A percentile compares a stretch with the other conserved stretches of the same genome.
These are phyloP conservation scores for Chimonanthus praecox DNA, from an alignment of 164 flowering plant species.

Conservation along the genomic window DNA sequence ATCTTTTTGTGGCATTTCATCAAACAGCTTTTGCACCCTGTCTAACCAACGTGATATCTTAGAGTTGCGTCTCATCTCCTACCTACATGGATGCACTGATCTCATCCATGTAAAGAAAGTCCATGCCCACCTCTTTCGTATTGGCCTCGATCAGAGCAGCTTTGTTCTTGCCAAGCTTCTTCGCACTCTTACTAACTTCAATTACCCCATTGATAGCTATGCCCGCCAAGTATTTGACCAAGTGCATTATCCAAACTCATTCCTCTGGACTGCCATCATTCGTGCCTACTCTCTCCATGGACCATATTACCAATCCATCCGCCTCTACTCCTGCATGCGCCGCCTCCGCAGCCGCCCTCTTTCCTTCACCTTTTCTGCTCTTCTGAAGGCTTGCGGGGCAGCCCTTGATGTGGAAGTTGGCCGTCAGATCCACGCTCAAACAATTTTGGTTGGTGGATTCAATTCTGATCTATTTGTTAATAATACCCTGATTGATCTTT, in stretches of 20 bases:
- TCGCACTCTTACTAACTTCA: conserved; percentile 18
- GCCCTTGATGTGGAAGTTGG: conserved; percentile 8
- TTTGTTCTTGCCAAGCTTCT: conserved; percentile 22
- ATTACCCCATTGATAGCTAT: conserved; percentile 12
- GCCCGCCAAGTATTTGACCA: conserved; percentile 20
- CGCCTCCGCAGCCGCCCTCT: conserved; percentile 7
- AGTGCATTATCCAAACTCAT: conserved; percentile 21
- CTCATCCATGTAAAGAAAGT: conserved; percentile 20
- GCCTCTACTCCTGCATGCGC: conserved; percentile 18
- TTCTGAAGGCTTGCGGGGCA: conserved; percentile 22
- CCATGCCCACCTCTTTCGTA: conserved; percentile 20
- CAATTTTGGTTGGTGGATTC: conserved; percentile 21
- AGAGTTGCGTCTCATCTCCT: conserved; percentile 15
- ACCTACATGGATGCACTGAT: conserved; percentile 11
- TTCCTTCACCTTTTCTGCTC: conserved; percentile 30
- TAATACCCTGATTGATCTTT: conserved; percentile 24
- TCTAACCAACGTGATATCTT: not conserved
- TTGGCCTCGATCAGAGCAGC: conserved; percentile 23
- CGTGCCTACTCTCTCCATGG: conserved; percentile 21
- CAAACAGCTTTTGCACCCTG: not conserved
- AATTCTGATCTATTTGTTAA: conserved; percentile 22
- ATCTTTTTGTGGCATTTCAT: conserved; percentile 5
- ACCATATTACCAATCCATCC: conserved; percentile 5
- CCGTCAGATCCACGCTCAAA: conserved; percentile 21
- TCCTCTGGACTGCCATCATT: conserved; percentile 24